Evolutionary conservation across 2,329 filamentous ascomycete species (phyloP), one percentile per base, ranked within the genome.

Genomic region (Huntiella abstrusa): DNA sequence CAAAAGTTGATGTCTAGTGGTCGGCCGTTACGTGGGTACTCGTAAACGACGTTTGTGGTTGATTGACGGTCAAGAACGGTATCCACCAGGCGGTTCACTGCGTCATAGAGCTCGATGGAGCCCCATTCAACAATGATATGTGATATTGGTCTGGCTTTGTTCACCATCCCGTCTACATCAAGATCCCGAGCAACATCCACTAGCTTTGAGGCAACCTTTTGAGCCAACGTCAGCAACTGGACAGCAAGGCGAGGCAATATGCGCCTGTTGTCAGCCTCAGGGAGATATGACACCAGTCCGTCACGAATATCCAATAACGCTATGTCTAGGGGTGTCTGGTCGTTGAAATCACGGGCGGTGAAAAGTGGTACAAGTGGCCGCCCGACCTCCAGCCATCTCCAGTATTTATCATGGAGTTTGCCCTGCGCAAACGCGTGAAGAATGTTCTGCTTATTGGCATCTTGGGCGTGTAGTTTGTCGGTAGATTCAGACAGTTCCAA

Each of bases 71-170:
- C 5, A 19, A 10, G 8, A 39, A 17, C 37, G 10, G 10, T 11
- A 15, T 10, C 16, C 19, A 17, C 12, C 10, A 19, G 5, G 7
- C 11, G 10, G n/a, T 5, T 10, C 4, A 39, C 16, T 19, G 19
- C 15, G 5, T 19, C 19, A 5, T 17, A 39, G 4, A 39, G 13
- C 15, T 19, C 22, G 22, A 10, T 19, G 4, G 12, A 33, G 5
- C 43, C 43, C 43, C 43, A 45, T 4, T 45, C 43, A 6, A 45
- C 36, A 15, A 45, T 39, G 17, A 17, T 33, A 33, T 39, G 36
- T 8, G 34, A 28, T 15, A 45, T 19, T 13, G 43, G 43, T n/a
- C 5, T n/a, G 13, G 16, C n/a, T 5, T n/a, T 39, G 13, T 40
- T 37, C 35, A 45, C 16, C 2, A 40, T 15, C 10, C n/a, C 7